These are phyloP conservation scores for Hymenoscyphus repandus DNA, from an alignment of 2,329 filamentous ascomycete species.

Conservation along the genomic window DNA sequence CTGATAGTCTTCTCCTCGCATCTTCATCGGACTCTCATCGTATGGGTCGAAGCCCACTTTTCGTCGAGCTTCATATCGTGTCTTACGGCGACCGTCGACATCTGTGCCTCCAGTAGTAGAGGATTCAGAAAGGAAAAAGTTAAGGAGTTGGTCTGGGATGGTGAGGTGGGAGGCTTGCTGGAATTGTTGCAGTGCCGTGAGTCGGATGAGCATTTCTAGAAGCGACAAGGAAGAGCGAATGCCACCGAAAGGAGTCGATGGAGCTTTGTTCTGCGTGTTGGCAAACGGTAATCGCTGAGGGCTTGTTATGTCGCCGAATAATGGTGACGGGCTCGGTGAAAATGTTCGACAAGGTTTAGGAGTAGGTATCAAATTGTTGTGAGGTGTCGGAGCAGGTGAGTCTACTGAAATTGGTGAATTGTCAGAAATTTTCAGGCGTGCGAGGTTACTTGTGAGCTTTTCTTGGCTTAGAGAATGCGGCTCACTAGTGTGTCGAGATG, in stretches of 20 bases:
- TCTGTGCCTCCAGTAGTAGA: constrained; percentile 61
- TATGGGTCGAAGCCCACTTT: constrained; percentile 68
- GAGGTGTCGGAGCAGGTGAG: neutral
- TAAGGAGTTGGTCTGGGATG: constrained; percentile 67
- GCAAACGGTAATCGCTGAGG: neutral
- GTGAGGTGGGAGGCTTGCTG: constrained; percentile 67
- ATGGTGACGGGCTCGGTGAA: neutral
- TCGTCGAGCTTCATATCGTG: constrained; percentile 53
- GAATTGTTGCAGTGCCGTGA: constrained; percentile 69
- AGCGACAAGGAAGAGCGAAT: constrained; percentile 66
- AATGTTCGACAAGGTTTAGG: neutral
- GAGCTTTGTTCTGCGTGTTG: neutral
- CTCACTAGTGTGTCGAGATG: constrained; percentile 19
- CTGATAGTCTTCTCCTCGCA: constrained; percentile 57
- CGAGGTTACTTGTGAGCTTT: constrained; percentile 16
- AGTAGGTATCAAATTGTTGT: constrained; percentile 2
- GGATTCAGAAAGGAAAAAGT: constrained; percentile 67
- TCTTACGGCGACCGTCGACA: constrained; percentile 52
- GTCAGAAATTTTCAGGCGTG: constrained; percentile 15
- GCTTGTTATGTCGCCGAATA: neutral
- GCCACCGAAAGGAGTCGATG: constrained; percentile 37
- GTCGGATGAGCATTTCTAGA: constrained; percentile 66
- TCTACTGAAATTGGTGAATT: constrained; percentile 1
- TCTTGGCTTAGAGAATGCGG: constrained; percentile 3
- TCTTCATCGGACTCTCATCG: constrained; percentile 64